phyloP scores from a whole-genome alignment of 371 early-diverging fungal species.

The Astathelohania contejeani region DNA sequence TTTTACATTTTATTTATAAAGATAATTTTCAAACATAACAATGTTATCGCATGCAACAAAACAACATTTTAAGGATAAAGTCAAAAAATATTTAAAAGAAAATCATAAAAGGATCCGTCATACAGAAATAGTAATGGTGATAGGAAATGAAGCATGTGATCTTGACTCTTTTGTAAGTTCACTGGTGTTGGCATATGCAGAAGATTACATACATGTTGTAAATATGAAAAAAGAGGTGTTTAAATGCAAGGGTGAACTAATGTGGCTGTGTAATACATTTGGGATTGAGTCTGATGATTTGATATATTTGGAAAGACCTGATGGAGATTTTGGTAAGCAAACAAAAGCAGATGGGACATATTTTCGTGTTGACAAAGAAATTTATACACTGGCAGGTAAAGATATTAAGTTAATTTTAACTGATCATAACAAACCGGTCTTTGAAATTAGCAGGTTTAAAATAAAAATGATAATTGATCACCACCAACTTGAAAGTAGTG shows the following conservation, averaged over 20 bases:
- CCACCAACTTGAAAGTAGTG: conserved; percentile 9
- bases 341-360: conserved; percentile 21
- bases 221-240: conserved; percentile 46
- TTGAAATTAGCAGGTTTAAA: conserved; percentile 18
- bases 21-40: too few species aligned
- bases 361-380: conserved; percentile 10
- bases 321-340: conserved; percentile 7
- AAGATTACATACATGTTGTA: conserved; percentile 45
- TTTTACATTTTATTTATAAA: too few species aligned
- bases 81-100: conserved; percentile 22
- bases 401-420: conserved; percentile 25
- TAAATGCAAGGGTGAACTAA: conserved; percentile 44
- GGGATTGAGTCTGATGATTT: conserved; percentile 38
- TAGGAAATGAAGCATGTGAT: conserved; percentile 51
- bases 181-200: conserved; percentile 37
- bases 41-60: background rate
- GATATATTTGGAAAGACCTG: conserved; percentile 41
- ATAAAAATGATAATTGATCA: conserved; percentile 44
- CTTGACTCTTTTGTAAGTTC: conserved; percentile 50
- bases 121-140: conserved; percentile 17
- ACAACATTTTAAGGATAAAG: conserved; percentile 13
- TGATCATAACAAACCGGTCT: conserved; percentile 39
- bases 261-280: conserved; percentile 27
- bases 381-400: conserved; percentile 15
- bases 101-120: conserved; percentile 17